These are phyloP conservation scores for Psilocybe cyanescens DNA, from an alignment of 768 basidiomycete genomes.

Conservation along the genomic window DNA sequence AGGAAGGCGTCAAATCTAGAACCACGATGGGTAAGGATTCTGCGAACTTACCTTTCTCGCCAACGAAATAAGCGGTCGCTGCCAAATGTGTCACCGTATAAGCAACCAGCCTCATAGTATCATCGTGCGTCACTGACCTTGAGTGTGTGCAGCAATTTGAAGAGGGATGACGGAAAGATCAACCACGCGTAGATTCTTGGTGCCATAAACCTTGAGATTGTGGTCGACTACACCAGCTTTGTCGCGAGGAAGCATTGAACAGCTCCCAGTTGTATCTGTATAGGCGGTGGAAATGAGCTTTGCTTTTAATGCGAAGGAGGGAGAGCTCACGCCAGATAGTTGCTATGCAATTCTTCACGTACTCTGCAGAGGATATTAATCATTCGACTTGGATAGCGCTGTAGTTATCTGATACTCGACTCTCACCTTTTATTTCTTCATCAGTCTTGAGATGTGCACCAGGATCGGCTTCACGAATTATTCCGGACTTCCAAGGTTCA, in stretches of 20 bases:
- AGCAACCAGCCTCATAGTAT: not conserved
- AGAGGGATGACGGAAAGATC: conserved; percentile 59
- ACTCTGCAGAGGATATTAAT: conserved; percentile 14
- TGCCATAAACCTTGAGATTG: conserved; percentile 57
- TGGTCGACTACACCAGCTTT: conserved; percentile 56
- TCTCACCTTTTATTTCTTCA: conserved; percentile 31
- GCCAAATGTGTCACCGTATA: not conserved
- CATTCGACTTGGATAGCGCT: not conserved
- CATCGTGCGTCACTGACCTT: conserved; percentile 29
- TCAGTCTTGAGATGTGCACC: conserved; percentile 34
- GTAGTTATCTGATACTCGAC: too few relatives aligned
- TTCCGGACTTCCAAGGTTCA: conserved; percentile 29
- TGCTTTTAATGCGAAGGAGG: not conserved
- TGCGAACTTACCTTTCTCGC: conserved; percentile 8
- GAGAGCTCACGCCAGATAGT: conserved; percentile 21
- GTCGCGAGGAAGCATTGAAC: conserved; percentile 57
- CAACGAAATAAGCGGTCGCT: conserved; percentile 11
- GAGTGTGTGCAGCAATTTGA: conserved; percentile 51
- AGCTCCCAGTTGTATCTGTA: conserved; percentile 50
- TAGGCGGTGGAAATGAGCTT: not conserved
- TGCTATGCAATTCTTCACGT: conserved; percentile 23
- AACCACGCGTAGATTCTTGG: conserved; percentile 56
- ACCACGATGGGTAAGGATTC: too few relatives aligned
- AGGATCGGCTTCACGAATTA: conserved; percentile 33
- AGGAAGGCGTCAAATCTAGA: not conserved